Evolutionary conservation across 805 yeast genomes (phyloP).

Genomic region (Ogataea angusta): DNA sequence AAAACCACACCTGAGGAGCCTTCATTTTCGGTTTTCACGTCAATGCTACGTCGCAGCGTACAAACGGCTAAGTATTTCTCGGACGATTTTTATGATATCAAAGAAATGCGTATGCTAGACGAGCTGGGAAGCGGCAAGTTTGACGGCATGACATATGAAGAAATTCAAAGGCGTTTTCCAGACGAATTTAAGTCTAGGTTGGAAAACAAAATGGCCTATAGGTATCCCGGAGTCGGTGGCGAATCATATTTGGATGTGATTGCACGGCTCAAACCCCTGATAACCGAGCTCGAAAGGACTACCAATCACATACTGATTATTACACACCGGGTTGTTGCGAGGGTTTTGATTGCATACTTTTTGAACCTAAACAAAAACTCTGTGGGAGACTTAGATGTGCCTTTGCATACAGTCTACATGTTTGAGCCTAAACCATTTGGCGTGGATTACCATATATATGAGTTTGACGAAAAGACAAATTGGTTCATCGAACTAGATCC

Average conservation of each 20-base stretch:
- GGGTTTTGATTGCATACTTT: slow-evolving; percentile 85
- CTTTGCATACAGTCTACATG: slow-evolving; percentile 85
- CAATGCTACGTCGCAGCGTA: slow-evolving; percentile 75
- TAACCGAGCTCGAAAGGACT: slow-evolving; percentile 89
- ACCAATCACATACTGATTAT: slow-evolving; percentile 80
- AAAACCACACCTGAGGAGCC: slow-evolving; percentile 46
- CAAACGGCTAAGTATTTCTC: slow-evolving; percentile 77
- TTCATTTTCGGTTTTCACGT: slow-evolving; percentile 87
- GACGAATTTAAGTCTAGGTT: slow-evolving; percentile 76
- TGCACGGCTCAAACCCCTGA: slow-evolving; percentile 82
- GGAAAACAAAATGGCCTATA: slow-evolving; percentile 72
- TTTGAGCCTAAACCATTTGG: slow-evolving; percentile 95
- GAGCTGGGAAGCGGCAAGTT: slow-evolving; percentile 91
- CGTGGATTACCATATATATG: slow-evolving; percentile 87
- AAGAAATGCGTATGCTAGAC: slow-evolving; percentile 89
- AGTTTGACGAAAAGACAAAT: slow-evolving; percentile 73
- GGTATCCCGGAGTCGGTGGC: slow-evolving; percentile 98
- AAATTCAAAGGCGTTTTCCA: slow-evolving; percentile 70
- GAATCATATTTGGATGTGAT: slow-evolving; percentile 94
- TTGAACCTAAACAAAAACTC: slow-evolving; percentile 75
- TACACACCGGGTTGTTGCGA: slow-evolving; percentile 87
- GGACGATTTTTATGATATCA: slow-evolving; percentile 69
- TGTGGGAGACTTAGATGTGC: slow-evolving; percentile 88
- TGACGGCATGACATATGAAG: slow-evolving; percentile 90
- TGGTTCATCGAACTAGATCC: slow-evolving; percentile 68